Conservation (phyloP, 352 stramenopile genomes). For the Phytophthora citrophthora region DNA sequence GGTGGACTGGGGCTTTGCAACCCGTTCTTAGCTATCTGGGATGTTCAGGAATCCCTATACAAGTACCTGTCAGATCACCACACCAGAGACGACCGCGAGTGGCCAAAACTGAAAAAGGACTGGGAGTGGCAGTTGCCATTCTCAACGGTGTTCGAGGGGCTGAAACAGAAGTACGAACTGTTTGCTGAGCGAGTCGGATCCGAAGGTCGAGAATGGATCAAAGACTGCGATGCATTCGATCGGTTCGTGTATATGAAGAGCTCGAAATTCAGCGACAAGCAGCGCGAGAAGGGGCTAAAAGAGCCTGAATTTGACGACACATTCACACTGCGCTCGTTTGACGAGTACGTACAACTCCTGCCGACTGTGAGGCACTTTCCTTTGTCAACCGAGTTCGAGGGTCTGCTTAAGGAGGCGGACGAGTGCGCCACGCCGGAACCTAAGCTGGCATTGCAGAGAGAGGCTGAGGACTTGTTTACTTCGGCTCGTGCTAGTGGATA, state of each 20-base stretch:
- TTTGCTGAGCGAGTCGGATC: slow-evolving; percentile 36
- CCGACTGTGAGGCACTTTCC: slow-evolving; percentile 1
- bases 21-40: slow-evolving; percentile 50
- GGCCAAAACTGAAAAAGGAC: slow-evolving; percentile 40
- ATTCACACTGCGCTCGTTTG: slow-evolving; percentile 35
- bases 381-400: slow-evolving; percentile 27
- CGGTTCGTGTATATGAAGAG: slow-evolving; percentile 40
- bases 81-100: slow-evolving; percentile 23
- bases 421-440: slow-evolving; percentile 9
- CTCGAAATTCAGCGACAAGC: slow-evolving; percentile 26
- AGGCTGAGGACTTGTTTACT: slow-evolving; percentile 10
- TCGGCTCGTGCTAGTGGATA: slow-evolving; percentile 7
- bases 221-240: slow-evolving; percentile 1
- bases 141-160: slow-evolving; percentile 25
- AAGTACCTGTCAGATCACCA: slow-evolving; percentile 33
- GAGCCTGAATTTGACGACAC: slow-evolving; percentile 33
- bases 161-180: slow-evolving; percentile 34
- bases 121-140: slow-evolving; percentile 52
- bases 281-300: slow-evolving; percentile 22
- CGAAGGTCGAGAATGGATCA: slow-evolving; percentile 29
- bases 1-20: slow-evolving; percentile 54
- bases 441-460: slow-evolving; percentile 12
- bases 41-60: slow-evolving; percentile 31
- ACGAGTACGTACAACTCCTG: slow-evolving; percentile 35
- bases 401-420: slow-evolving; percentile 21